phyloP scores from a whole-genome alignment of 2,329 filamentous ascomycete species.

The Aspergillus sp. region DNA sequence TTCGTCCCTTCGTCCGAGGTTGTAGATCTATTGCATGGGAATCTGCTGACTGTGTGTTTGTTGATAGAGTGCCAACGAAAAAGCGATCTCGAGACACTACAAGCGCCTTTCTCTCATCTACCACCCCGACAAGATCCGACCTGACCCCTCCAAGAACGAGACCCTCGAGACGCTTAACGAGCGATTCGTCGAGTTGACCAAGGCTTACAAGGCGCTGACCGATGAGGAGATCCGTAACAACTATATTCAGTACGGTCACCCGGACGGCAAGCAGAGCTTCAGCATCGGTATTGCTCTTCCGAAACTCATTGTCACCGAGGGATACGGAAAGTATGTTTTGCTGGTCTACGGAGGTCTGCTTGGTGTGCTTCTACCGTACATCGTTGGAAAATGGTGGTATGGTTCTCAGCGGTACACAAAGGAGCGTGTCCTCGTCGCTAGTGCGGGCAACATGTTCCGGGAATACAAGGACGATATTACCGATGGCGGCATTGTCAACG shows the following conservation, averaged over 20 bases:
- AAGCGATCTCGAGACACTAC: constrained; percentile 87
- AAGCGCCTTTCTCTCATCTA: constrained; percentile 75
- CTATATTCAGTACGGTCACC: constrained; percentile 90
- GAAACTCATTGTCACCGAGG: constrained; percentile 84
- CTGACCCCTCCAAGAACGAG: constrained; percentile 80
- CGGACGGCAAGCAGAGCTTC: constrained; percentile 95
- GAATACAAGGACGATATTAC: constrained; percentile 83
- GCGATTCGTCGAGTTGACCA: constrained; percentile 88
- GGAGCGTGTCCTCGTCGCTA: constrained; percentile 87
- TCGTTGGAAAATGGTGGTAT: constrained; percentile 98
- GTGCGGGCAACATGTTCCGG: constrained; percentile 87
- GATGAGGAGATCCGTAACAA: constrained; percentile 97
- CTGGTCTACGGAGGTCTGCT: constrained; percentile 82
- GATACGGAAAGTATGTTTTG: constrained; percentile 91
- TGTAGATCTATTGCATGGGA: not conserved
- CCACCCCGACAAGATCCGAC: constrained; percentile 88
- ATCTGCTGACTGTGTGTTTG: not conserved
- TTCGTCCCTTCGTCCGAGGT: not conserved
- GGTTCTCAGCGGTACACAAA: constrained; percentile 88
- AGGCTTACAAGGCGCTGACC: constrained; percentile 95
- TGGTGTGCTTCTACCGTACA: constrained; percentile 82
- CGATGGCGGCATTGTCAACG: constrained; percentile 69
- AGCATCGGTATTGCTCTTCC: constrained; percentile 96
- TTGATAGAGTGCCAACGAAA: constrained; percentile 68
- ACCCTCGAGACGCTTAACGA: constrained; percentile 78